Base-by-base conservation (phyloP, 1,139 yeast genomes). In the Debaryomyces fabryi region DNA sequence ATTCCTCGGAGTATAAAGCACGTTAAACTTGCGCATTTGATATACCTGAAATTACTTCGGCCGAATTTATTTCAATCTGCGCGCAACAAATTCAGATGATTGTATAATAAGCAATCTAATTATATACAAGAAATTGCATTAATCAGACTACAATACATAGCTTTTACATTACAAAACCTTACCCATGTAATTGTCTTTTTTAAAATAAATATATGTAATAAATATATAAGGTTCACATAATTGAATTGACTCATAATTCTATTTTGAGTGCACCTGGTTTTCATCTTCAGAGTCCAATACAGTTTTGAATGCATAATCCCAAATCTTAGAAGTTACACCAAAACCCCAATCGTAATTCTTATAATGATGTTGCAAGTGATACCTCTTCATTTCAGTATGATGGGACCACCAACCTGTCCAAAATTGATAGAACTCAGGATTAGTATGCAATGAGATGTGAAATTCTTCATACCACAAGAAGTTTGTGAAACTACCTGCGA, bases 341-440 rank as follows among this genome's bases (percentile, higher is more conserved):
- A 7, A 34, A 16, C 37, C 37, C 37, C 37, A 34, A 13, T 34
- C 37, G 13, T 34, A 34, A 23, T 34, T 34, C 7, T 34, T 34
- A 34, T 16, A 34, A 34, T 34, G 37, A 6, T 34, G 37, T 20
- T 34, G 37, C 6, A 34, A 34, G 20, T 34, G 37, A 34, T 34
- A 34, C 15, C 38, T 34, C 38, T 20, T 34, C 25, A 34, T 34
- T 20, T 34, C 37, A 16, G 37, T 34, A 16, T 34, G 37, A 34
- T 34, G 37, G 16, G 37, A 34, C 37, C 37, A 34, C 37, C 37
- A 34, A 3, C 37, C 37, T 16, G 37, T 34, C 37, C 37, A 34
- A 21, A 34, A 34, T n/a, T 34, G 38, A 5, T 34, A 20, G n/a
- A 34, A 34, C 15, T 34, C 13, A 9, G 38, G 25, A 18, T 34